Base-by-base conservation (phyloP, 176 grass and related monocot species). In the Coix lacrymajobi region DNA sequence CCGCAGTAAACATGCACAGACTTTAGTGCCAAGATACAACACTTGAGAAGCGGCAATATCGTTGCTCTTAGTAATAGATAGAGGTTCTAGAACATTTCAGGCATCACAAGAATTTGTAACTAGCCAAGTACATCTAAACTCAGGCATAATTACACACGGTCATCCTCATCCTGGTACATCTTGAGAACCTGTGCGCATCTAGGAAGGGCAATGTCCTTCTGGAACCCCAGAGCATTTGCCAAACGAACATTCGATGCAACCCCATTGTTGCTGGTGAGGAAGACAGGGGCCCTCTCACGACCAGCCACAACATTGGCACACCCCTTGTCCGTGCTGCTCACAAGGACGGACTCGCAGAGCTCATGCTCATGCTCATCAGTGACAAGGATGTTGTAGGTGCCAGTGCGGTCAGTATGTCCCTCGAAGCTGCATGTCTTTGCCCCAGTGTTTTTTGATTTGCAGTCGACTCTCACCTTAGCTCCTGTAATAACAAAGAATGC, bases 231-330 rank as follows among this genome's bases (percentile, higher is more conserved):
- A 19, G 96, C 81, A 38, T 95, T 98, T 4, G 91, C 96, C 57
- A 84, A 60, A 60, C 91, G 90, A 15, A 91, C 72, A 74, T 95
- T 77, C 20, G 93, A 95, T 19, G 62, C 44, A 44, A 98, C 84
- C 8, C 96, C 96, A 3, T 92, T 98, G 77, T 98, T 98, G 89
- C 73, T 92, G 28, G 85, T 95, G 69, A 98, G 89, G 96, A 92
- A 98, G 51, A 95, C 96, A 0, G 84, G 91, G 20, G 96, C 89
- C n/a, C 76, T 92, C 76, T 95, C 96, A 28, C 96, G 90, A 15
- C 96, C 92, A 28, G 73, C 83, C 68, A 98, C 78, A 4, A 62
- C 1, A 77, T 81, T 84, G 41, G 89, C 85, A 81, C 92, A 95
- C 5, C 54, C 69, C 22, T 30, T 84, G 49, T 91, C 91, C 1